A percentile compares a stretch with the other conserved stretches of the same genome.
Evolutionary conservation across 2,329 filamentous ascomycete genomes (phyloP).

Genomic region (Pseudopithomyces chartarum): DNA sequence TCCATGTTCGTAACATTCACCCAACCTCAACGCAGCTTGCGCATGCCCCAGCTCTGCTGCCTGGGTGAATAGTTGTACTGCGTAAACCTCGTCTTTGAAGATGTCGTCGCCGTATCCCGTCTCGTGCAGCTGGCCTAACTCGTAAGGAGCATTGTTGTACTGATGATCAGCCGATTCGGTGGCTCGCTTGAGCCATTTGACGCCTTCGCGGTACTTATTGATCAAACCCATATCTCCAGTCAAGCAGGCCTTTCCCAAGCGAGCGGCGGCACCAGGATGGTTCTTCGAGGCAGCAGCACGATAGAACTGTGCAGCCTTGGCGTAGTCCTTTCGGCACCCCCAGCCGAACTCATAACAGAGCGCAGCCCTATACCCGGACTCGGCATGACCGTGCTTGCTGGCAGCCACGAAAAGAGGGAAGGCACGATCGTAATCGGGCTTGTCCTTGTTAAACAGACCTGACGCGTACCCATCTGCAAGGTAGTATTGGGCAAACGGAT

Average conservation of each 20-base stretch:
- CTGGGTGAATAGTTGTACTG: conserved; percentile 91
- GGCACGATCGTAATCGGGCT: conserved; percentile 86
- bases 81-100: conserved; percentile 88
- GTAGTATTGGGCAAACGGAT: conserved; percentile 98
- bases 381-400: conserved; percentile 95
- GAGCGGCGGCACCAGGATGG: conserved; percentile 92
- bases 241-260: conserved; percentile 87
- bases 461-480: conserved; percentile 93
- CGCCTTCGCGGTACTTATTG: conserved; percentile 84
- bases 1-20: conserved; percentile 97
- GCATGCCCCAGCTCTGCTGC: conserved; percentile 89
- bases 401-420: conserved; percentile 93
- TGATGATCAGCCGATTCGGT: conserved; percentile 87
- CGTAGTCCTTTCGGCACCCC: conserved; percentile 87
- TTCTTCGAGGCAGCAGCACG: conserved; percentile 89
- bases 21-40: conserved; percentile 84
- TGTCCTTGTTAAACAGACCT: conserved; percentile 92
- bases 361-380: conserved; percentile 90
- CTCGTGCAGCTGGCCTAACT: conserved; percentile 86
- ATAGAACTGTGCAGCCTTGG: conserved; percentile 93
- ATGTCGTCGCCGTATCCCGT: conserved; percentile 93
- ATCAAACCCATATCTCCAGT: conserved; percentile 84
- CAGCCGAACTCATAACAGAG: conserved; percentile 98
- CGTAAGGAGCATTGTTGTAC: conserved; percentile 92
- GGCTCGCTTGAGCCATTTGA: conserved; percentile 96